A percentile compares a stretch with the other conserved stretches of the same genome.
Evolutionary conservation across 352 stramenopile species (phyloP).

Genomic region (Pythium coloratum): DNA sequence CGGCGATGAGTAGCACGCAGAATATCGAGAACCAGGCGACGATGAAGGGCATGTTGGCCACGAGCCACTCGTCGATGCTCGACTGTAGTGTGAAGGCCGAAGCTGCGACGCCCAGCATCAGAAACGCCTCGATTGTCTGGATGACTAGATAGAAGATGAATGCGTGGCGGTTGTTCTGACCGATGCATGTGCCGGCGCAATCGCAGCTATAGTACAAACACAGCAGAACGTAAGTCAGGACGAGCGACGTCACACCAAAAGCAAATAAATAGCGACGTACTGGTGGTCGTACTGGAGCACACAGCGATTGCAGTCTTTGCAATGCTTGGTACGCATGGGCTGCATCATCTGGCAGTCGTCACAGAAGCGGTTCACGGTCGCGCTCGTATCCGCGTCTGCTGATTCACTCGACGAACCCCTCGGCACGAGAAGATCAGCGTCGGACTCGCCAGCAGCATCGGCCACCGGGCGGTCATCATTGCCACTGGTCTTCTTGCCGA

Average conservation of each 20-base stretch:
- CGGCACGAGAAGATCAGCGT: slow-evolving; percentile 25
- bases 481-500: background rate
- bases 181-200: slow-evolving; percentile 75
- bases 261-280: slow-evolving; percentile 31
- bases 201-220: slow-evolving; percentile 47
- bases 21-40: slow-evolving; percentile 61
- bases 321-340: slow-evolving; percentile 73
- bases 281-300: slow-evolving; percentile 82
- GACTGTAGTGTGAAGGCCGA: slow-evolving; percentile 52
- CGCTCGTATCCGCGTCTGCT: slow-evolving; percentile 2
- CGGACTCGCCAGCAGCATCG: slow-evolving; percentile 17
- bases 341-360: slow-evolving; percentile 59
- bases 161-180: slow-evolving; percentile 60
- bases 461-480: background rate
- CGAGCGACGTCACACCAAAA: background rate
- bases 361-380: slow-evolving; percentile 36
- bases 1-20: slow-evolving; percentile 55
- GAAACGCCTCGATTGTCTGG: slow-evolving; percentile 50
- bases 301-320: slow-evolving; percentile 73
- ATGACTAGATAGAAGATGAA: slow-evolving; percentile 70
- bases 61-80: slow-evolving; percentile 70
- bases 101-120: slow-evolving; percentile 53
- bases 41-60: slow-evolving; percentile 65
- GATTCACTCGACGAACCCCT: background rate
- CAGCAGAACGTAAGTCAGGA: background rate